Conservation (phyloP, 495 filamentous ascomycete species). For the Daldinia loculata region DNA sequence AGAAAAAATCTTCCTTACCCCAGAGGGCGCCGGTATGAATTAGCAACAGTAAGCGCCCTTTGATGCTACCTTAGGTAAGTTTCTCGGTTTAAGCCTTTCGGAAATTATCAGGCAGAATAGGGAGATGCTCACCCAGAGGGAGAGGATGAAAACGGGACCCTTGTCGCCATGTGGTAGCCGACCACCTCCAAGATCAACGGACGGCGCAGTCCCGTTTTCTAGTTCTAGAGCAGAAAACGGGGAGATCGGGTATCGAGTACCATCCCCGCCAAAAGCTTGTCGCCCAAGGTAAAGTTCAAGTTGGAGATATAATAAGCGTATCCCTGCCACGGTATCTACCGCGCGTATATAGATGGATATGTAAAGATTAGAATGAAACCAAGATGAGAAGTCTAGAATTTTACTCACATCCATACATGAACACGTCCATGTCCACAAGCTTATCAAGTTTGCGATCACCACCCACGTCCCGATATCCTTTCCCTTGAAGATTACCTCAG, state of each 20-base stretch:
- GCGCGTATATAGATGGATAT: not conserved
- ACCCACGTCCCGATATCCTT: slow-evolving; percentile 19
- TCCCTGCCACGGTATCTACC: slow-evolving; percentile 24
- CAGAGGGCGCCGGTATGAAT: slow-evolving; percentile 29
- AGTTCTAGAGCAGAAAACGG: slow-evolving; percentile 33
- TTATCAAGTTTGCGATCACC: slow-evolving; percentile 37
- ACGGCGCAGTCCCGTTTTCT: slow-evolving; percentile 41
- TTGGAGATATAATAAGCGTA: slow-evolving; percentile 21
- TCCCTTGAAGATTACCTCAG: slow-evolving; percentile 26
- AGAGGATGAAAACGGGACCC: slow-evolving; percentile 21
- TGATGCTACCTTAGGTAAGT: slow-evolving; percentile 24
- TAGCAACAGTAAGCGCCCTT: slow-evolving; percentile 23
- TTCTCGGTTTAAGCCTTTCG: slow-evolving; percentile 36
- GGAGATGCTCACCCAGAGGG: not conserved
- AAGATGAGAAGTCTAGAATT: slow-evolving; percentile 31
- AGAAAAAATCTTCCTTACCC: slow-evolving; percentile 15
- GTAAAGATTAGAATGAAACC: slow-evolving; percentile 20
- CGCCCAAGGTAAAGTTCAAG: slow-evolving; percentile 23
- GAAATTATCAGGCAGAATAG: slow-evolving; percentile 43
- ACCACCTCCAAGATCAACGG: slow-evolving; percentile 31
- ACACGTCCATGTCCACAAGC: not conserved
- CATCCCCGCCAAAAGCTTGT: slow-evolving; percentile 37
- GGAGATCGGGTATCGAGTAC: slow-evolving; percentile 39
- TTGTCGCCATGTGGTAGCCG: slow-evolving; percentile 43
- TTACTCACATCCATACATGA: slow-evolving; percentile 15